phyloP scores from a whole-genome alignment of 768 basidiomycete species.

The Ramaria sp. region DNA sequence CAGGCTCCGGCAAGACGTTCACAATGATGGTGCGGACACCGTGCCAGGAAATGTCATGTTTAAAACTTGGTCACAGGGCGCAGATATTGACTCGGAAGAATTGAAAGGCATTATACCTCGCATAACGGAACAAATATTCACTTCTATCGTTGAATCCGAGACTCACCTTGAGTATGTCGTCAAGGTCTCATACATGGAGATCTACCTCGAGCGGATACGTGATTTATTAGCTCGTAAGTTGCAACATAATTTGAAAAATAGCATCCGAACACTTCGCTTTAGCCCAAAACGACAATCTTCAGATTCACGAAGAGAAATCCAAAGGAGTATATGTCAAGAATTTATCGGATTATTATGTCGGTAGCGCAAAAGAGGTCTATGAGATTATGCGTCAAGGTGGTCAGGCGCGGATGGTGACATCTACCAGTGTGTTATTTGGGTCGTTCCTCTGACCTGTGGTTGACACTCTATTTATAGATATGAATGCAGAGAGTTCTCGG shows the following conservation, averaged over 20 bases:
- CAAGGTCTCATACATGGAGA: conserved; percentile 99
- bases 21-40: conserved; percentile 81
- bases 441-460: not conserved
- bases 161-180: conserved; percentile 95
- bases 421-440: conserved; percentile 62
- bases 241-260: not conserved
- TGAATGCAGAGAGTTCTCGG: conserved; percentile 98
- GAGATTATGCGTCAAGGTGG: conserved; percentile 99
- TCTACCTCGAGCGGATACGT: conserved; percentile 91
- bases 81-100: conserved; percentile 91
- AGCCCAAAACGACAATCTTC: conserved; percentile 97
- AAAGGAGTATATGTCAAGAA: conserved; percentile 98
- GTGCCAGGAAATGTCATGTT: not conserved
- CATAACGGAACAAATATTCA: conserved; percentile 98
- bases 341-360: conserved; percentile 96
- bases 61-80: conserved; percentile 48
- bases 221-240: conserved; percentile 90
- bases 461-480: conserved; percentile 45
- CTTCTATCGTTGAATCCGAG: conserved; percentile 93
- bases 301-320: conserved; percentile 96
- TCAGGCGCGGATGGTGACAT: conserved; percentile 79
- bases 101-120: conserved; percentile 95
- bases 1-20: conserved; percentile 85
- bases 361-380: conserved; percentile 90
- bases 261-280: conserved; percentile 3